Evolutionary conservation across 768 basidiomycete species (phyloP).

Genomic region (Leccinum subtestaceum): DNA sequence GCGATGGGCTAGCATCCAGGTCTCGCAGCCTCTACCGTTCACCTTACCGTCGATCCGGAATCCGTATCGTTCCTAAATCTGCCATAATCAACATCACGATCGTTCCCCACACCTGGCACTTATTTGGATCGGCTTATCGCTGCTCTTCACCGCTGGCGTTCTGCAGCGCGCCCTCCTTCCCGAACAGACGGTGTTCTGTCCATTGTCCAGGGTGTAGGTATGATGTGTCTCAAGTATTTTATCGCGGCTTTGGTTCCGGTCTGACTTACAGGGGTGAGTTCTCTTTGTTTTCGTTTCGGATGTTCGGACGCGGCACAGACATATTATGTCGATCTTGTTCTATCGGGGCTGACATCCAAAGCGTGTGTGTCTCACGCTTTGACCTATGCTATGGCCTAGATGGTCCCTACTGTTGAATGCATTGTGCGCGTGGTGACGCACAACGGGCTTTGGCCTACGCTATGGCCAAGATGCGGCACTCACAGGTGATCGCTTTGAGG

Average conservation of each 20-base stretch:
- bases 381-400: background rate
- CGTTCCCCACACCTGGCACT: too few species aligned
- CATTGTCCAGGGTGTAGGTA: conserved; percentile 79
- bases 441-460: background rate
- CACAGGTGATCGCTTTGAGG: background rate
- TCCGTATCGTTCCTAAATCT: too few species aligned
- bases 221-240: conserved; percentile 71
- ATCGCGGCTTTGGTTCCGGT: background rate
- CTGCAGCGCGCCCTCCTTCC: too few species aligned
- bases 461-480: background rate
- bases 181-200: conserved; percentile 26
- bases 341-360: background rate
- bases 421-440: background rate
- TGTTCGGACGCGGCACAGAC: background rate
- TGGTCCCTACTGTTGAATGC: background rate
- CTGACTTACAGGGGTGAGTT: background rate
- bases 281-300: background rate
- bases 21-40: too few species aligned
- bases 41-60: too few species aligned
- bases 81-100: too few species aligned
- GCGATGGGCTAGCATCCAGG: too few species aligned
- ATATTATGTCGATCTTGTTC: background rate
- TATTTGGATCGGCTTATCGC: too few species aligned
- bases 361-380: background rate
- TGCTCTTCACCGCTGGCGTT: too few species aligned